A percentile compares a stretch with the other conserved stretches of the same genome.
These are phyloP conservation scores for Pelargonium myrrhifolium DNA, from an alignment of 441 rosid genomes.

Conservation along the genomic window DNA sequence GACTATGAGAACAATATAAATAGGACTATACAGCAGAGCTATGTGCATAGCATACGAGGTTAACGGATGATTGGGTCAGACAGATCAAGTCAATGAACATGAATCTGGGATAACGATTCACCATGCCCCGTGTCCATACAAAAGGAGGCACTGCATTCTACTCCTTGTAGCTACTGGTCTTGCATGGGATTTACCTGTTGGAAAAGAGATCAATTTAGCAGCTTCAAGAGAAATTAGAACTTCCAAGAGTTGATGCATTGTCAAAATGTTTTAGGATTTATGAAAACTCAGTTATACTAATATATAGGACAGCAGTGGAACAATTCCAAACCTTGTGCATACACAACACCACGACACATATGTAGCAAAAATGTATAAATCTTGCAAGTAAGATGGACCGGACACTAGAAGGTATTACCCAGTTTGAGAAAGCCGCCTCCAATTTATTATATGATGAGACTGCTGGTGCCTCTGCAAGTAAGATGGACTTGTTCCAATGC, in stretches of 20 bases:
- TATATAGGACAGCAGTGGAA: not conserved
- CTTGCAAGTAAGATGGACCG: too few relatives aligned
- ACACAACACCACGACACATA: not conserved
- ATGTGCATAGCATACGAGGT: constrained; percentile 3
- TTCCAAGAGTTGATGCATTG: not conserved
- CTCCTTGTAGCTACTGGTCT: constrained; percentile 19
- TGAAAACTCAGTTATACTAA: not conserved
- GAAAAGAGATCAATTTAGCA: constrained; percentile 8
- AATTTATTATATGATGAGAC: constrained; percentile 70
- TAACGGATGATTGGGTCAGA: constrained; percentile 23
- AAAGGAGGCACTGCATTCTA: constrained; percentile 13
- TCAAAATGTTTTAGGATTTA: constrained; percentile 6
- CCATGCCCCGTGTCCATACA: not conserved
- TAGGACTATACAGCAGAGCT: not conserved
- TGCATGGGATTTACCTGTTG: constrained; percentile 31
- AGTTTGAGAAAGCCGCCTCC: constrained; percentile 85
- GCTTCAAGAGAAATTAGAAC: constrained; percentile 2
- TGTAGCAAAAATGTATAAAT: not conserved
- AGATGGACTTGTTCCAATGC: constrained; percentile 60
- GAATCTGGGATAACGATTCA: constrained; percentile 14
- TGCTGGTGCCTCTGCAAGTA: constrained; percentile 76
- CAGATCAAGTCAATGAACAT: constrained; percentile 12
- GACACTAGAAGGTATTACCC: constrained; percentile 51
- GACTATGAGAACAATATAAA: too few relatives aligned
- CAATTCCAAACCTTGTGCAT: not conserved